Conservation (phyloP, 371 early-diverging fungal species). For the Apophysomyces variabilis region DNA sequence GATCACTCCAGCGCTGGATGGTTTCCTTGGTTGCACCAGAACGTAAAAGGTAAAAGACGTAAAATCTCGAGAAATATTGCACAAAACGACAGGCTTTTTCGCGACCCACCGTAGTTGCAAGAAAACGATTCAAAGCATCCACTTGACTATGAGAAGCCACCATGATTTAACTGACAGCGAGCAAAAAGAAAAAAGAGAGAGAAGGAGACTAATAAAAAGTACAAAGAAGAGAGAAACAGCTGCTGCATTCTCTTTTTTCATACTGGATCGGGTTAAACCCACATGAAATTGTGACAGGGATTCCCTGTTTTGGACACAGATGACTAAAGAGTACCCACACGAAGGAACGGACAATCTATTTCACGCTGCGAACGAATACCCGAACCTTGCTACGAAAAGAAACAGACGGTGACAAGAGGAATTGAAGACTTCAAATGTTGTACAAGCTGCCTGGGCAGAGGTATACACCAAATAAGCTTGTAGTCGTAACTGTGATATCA, state of each 20-base stretch:
- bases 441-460: too few relatives aligned
- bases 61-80: conserved; percentile 78
- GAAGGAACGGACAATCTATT: too few relatives aligned
- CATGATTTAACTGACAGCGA: background rate
- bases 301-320: too few relatives aligned
- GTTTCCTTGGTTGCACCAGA: conserved; percentile 53
- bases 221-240: background rate
- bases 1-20: conserved; percentile 54
- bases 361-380: too few relatives aligned
- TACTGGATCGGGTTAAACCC: too few relatives aligned
- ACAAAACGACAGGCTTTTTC: conserved; percentile 78
- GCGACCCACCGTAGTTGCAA: conserved; percentile 71
- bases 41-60: conserved; percentile 57
- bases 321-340: too few relatives aligned
- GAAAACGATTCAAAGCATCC: conserved; percentile 40
- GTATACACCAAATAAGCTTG: too few relatives aligned
- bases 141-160: conserved; percentile 24
- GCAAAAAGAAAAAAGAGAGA: conserved; percentile 1
- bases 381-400: too few relatives aligned
- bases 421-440: too few relatives aligned
- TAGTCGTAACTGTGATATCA: too few relatives aligned
- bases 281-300: too few relatives aligned
- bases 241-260: background rate
- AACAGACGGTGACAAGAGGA: too few relatives aligned
- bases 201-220: background rate